A percentile compares a stretch with the other conserved stretches of the same genome.
These are phyloP conservation scores for Daedaleopsis sinensis DNA, from an alignment of 768 basidiomycete species.

Conservation along the genomic window DNA sequence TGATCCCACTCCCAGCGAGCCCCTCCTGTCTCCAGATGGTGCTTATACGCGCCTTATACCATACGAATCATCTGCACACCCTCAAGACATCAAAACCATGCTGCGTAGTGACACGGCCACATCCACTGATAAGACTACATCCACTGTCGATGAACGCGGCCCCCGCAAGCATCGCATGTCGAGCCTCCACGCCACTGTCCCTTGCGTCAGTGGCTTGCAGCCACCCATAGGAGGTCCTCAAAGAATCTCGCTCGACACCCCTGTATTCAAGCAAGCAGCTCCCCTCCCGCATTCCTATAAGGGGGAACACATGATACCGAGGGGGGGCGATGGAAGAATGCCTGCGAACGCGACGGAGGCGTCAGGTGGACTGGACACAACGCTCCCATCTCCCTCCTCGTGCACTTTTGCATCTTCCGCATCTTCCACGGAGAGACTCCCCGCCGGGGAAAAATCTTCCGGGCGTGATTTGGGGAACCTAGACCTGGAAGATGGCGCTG, in stretches of 20 bases:
- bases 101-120: too few relatives aligned
- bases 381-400: neutral
- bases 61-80: neutral
- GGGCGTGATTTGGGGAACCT: slow-evolving; percentile 16
- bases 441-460: neutral
- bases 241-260: too few relatives aligned
- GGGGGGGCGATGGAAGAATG: neutral
- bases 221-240: too few relatives aligned
- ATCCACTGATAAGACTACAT: too few relatives aligned
- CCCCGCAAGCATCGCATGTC: too few relatives aligned
- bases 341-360: slow-evolving; percentile 6
- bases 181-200: too few relatives aligned
- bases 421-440: neutral
- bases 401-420: neutral
- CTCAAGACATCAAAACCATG: too few relatives aligned
- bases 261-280: neutral
- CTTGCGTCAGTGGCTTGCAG: too few relatives aligned
- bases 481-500: slow-evolving; percentile 20
- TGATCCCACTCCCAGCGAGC: slow-evolving; percentile 65
- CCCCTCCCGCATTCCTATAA: neutral
- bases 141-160: too few relatives aligned
- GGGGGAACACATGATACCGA: too few relatives aligned
- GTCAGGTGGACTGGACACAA: neutral
- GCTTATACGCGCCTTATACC: slow-evolving; percentile 17
- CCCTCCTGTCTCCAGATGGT: slow-evolving; percentile 17